Evolutionary conservation across 768 basidiomycete species (phyloP), one percentile per base, ranked within the genome.

Genomic region (Trametes punicea): DNA sequence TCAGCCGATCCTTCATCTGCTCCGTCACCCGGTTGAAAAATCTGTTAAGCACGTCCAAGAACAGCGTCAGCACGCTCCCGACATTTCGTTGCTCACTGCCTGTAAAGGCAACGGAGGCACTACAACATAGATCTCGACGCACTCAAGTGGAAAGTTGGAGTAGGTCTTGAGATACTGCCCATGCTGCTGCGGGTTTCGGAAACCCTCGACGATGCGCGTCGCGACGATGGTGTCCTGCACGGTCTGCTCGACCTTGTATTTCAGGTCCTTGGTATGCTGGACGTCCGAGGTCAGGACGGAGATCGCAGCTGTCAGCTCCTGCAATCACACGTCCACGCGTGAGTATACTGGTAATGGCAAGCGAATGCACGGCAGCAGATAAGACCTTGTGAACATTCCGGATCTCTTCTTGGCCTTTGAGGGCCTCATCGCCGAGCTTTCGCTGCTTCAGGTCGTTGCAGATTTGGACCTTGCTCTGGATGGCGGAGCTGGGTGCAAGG

Each of bases 91-190:
- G 11, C 6, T 2, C 33, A 10, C 38, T 2, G 18, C 6, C 27
- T 42, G 45, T 21, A 46, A n/a, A 25, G 6, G 11, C 10, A 8
- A 41, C 18, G 16, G 29, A 36, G 4, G 18, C n/a, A n/a, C 2
- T 46, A 3, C 27, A 30, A 46, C 16, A 54, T 11, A 31, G 40
- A 36, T 18, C 4, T 18, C 33, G 61, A 75, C 84, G 44, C 61
- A 91, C 88, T 91, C 90, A 9, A 90, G 73, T 21, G 90, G 90
- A 70, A 92, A 93, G n/a, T 75, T 77, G 2, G 90, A 87, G 56
- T 90, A 82, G 46, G 87, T 87, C 66, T 88, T 90, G 47, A 91
- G 73, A 69, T 88, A 83, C 21, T 77, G 77, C 20, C 81, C 83
- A 56, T 83, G 80, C 62, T 83, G 82, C 54, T 90, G 88, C 2